Base-by-base conservation (phyloP, 78 protist species). In the Dictyostelium intermedium region DNA sequence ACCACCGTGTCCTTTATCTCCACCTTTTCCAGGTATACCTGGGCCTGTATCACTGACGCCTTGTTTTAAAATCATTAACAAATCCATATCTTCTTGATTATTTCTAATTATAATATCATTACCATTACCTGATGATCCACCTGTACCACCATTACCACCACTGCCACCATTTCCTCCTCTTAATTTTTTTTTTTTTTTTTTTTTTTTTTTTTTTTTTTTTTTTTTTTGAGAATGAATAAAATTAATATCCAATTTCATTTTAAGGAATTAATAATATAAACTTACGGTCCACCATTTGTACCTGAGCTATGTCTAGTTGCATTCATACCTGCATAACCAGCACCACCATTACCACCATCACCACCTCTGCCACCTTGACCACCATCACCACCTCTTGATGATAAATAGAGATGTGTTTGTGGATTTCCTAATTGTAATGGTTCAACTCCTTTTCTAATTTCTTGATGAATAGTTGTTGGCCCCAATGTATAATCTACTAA, bases 321-420 rank as follows among this genome's bases (percentile, higher is more conserved):
- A 43, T 82, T 32, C 53, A 11, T 8, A 16, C 95, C 95, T 30
- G 83, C 80, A 81, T 82, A 41, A 39, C 95, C 95, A 34, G 35
- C 7, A 32, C 87, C 87, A 35, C 95, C 79, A 34, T 6, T 39
- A 37, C 83, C 83, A 63, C 91, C 95, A 53, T 73, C 50, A 27
- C 95, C 95, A 84, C 95, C 95, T 7, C n/a, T 18, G 56, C 96
- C 96, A 39, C 91, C 95, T 3, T 30, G 0, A 20, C 91, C 95
- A 20, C 96, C 96, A 53, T 92, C 91, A 25, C 96, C 96, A 56
- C 96, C 96, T 35, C 72, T 25, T 18, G 91, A 10, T 4, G 91
- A 56, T 43, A 92, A 32, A 41, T 63, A 34, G 10, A 91, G 66
- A n/a, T 83, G 73, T 30, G 84, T 78, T 14, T 20, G 5, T 56